Base-by-base conservation (phyloP, 495 filamentous ascomycete species). In the Glonium stellatum region DNA sequence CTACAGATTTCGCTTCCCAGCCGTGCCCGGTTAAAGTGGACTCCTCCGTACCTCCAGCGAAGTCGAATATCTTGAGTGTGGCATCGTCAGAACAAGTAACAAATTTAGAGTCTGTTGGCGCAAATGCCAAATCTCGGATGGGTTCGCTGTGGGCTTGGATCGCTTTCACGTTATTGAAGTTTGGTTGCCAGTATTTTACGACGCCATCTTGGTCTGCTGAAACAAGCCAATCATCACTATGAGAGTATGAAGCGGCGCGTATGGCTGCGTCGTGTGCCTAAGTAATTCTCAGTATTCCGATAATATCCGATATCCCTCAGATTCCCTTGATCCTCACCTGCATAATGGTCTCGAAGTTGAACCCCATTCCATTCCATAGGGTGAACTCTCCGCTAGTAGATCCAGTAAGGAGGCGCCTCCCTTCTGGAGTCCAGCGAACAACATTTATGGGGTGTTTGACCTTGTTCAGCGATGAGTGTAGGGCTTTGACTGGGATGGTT, bases 341-440 rank as follows among this genome's bases (percentile, higher is more conserved):
- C 88, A 95, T 95, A 41, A 97, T 96, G 1, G 93, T 98, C 76
- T 98, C 93, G 67, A 98, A 98, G 71, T 98, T 98, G 78, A 98
- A 98, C 0, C 89, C 93, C 49, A 90, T 97, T 59, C 93, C 93
- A 71, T 98, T 98, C 93, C 93, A 98, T 4, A 98, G 75, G 50
- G 95, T 98, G 66, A 98, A 98, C 71, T 98, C 93, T 57, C 93
- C 93, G 67, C 92, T 97, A 69, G 90, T 92, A 1, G 89, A 92
- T 21, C 89, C 93, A 0, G 93, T 97, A 67, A 98, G 79, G 48
- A 98, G 74, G 60, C 93, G 79, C 61, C 93, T 83, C 39, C 93
- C 93, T 75, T 98, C 93, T 0, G 93, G 93, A 2, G 93, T 98
- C 93, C 93, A 98, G 75, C 87, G 80, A 47, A 98, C 90, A n/a